Evolutionary conservation across 2,329 filamentous ascomycete species (phyloP), one percentile per base, ranked within the genome.

Genomic region (Harringtonia aguacate): DNA sequence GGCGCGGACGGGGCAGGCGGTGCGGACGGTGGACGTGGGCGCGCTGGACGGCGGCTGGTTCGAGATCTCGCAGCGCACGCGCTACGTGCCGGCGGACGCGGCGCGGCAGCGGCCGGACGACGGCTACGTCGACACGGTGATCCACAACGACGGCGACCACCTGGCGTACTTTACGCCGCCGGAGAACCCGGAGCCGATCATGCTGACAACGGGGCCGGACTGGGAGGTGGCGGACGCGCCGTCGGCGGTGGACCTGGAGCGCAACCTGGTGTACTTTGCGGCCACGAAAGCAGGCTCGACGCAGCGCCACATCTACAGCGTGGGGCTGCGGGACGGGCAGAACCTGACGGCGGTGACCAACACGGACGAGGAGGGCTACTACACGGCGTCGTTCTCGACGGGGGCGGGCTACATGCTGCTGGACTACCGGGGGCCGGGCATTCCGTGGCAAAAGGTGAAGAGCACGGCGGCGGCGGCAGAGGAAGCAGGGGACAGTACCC

Each of bases 1-100:
- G 20, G 66, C 72, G 4, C 81, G 87, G 39, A 79, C 75, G 18
- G 89, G 86, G 27, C 84, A 83, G 60, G 82, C 85, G 1, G 79
- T 95, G 39, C 75, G 90, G 50, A 83, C 80, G 18, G 75, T 86
- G 39, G 79, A 98, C 60, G 79, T 95, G 39, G 77, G 79, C 51
- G 73, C 82, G 46, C 70, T 95, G n/a, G 92, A 98, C 59, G 89
- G 89, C 20, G 94, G 92, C 29, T 98, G 92, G 92, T 90, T 95
- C 55, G 92, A 98, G 64, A 86, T 95, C 35, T 86, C 87, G 1
- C 83, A 95, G 55, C 77, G 82, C 35, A 95, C 89, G 4, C 79
- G 70, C 14, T 97, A 84, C 57, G 81, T 98, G 46, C 92, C 92
- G 2, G 85, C 87, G 4, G 86, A 95, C 58, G 75, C 84, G 20